Base-by-base conservation (phyloP, 768 basidiomycete genomes). In the Neoboletus magnificus region DNA sequence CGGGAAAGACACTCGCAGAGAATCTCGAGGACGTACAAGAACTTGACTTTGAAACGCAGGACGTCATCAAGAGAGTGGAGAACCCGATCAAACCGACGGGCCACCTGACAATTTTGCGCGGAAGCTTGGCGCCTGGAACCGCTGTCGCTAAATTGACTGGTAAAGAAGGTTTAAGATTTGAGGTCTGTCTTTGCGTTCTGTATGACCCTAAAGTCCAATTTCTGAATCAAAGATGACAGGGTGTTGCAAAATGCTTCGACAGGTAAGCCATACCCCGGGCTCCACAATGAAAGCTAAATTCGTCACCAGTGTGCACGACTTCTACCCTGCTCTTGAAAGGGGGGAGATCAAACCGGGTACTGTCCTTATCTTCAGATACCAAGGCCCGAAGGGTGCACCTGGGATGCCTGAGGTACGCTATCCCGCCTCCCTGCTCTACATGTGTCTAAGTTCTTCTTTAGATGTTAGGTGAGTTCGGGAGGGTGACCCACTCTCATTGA, bases 121-220 rank as follows among this genome's bases (percentile, higher is more conserved):
- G 94, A n/a, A 94, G 90, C 71, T 76, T 98, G 41, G 86, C 90
- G 4, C 94, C 94, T 0, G 89, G 81, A 47, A 86, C 86, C 1
- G 87, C 92, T 29, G 93, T 98, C 20, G 91, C 93, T 16, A 98
- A 98, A 73, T 76, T 97, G 58, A 96, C 94, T 7, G 93, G 94
- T 15, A 94, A 95, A 72, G 94, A 97, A 73, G 94, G 94, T 5
- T 71, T 83, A 49, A 78, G 74, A 22, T 97, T 97, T 61, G 88
- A 91, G 78, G 89, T 88, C 44, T 42, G 74, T 55, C 57, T 48
- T 40, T 41, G 3, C 44, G 37, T 30, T 40, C 43, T 15, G n/a
- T 30, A 25, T 35, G 25, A 30, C 9, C 30, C 8, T 18, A 22
- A 23, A 40, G 15, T 37, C 23, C 35, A 16, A 29, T 43, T 36